Evolutionary conservation across 2,329 filamentous ascomycete species (phyloP).

Genomic region (Penicillium olsonii): DNA sequence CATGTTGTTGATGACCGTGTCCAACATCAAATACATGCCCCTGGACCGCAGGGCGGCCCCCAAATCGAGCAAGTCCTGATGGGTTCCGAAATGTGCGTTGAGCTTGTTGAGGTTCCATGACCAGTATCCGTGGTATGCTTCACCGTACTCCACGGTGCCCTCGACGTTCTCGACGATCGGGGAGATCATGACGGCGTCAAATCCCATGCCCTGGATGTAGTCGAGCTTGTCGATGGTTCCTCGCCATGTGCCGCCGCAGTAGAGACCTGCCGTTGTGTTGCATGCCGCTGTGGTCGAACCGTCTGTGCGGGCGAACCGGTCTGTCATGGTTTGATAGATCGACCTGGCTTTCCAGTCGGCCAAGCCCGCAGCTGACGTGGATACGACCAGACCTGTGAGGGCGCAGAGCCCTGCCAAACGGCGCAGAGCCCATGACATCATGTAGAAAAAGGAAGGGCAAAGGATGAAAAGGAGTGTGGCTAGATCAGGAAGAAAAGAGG

Average conservation of each 20-base stretch:
- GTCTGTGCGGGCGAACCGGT: constrained; percentile 48
- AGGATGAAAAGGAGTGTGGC: neutral
- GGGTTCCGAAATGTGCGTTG: constrained; percentile 53
- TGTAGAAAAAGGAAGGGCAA: neutral
- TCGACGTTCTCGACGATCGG: constrained; percentile 45
- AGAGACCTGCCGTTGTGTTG: constrained; percentile 34
- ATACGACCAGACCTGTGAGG: constrained; percentile 7
- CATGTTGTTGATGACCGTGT: constrained; percentile 55
- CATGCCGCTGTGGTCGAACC: constrained; percentile 35
- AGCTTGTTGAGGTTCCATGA: constrained; percentile 49
- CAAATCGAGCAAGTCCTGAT: constrained; percentile 49
- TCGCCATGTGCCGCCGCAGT: constrained; percentile 56
- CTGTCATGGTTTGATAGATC: constrained; percentile 51
- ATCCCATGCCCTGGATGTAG: constrained; percentile 54
- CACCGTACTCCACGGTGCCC: constrained; percentile 41
- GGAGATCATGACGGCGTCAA: constrained; percentile 50
- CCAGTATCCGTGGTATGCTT: constrained; percentile 56
- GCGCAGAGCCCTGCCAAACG: constrained; percentile 1
- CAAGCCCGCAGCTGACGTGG: constrained; percentile 26
- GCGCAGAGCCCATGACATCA: constrained; percentile 8
- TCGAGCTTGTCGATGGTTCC: constrained; percentile 52
- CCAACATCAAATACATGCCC: constrained; percentile 56
- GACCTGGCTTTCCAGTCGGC: constrained; percentile 44
- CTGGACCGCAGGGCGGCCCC: constrained; percentile 47
- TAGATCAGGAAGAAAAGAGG: neutral